Base-by-base conservation (phyloP, 768 basidiomycete species). In the Termitomyces sp. region DNA sequence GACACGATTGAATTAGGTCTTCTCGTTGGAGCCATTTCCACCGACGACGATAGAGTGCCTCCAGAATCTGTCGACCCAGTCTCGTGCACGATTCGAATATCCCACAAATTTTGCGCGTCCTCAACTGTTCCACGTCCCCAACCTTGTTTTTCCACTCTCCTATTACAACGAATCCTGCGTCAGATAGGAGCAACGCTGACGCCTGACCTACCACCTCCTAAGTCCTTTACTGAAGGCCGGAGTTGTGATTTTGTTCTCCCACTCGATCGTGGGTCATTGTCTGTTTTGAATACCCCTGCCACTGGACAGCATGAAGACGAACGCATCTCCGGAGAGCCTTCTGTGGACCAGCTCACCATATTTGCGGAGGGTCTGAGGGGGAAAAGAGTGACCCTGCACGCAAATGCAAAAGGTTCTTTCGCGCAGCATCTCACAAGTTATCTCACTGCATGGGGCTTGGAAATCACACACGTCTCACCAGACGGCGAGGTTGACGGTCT, bases 391-490 rank as follows among this genome's bases (percentile, higher is more conserved):
- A 84, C 83, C 0, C 74, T 99, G 27, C 91, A 95, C 67, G 93
- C 96, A 7, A 88, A 85, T 66, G 82, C 93, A n/a, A 85, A 82
- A 62, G 91, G 92, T 40, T 84, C 87, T 2, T 99, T 98, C 67
- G 95, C 95, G 0, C 91, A 89, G 52, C 93, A 97, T 71, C 77
- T 99, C 36, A 95, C 95, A 26, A 90, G 89, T 64, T 97, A 96
- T 72, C 80, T 99, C 57, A 91, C 91, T 22, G 84, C 90, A 5
- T 98, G 96, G 96, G 95, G 95, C 13, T 83, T 98, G 87, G 93
- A 96, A 65, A 87, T 98, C 43, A 87, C 84, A 52, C 93, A 95
- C 73, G 79, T 87, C 44, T 85, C 87, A 8, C 76, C 82, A 2
- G 85, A 87, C 52, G 77, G 79, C 12, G 82, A 80, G 22, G 70